These are phyloP conservation scores for Hordeum marinum DNA, from an alignment of 176 grass and related monocot genomes.

Conservation along the genomic window DNA sequence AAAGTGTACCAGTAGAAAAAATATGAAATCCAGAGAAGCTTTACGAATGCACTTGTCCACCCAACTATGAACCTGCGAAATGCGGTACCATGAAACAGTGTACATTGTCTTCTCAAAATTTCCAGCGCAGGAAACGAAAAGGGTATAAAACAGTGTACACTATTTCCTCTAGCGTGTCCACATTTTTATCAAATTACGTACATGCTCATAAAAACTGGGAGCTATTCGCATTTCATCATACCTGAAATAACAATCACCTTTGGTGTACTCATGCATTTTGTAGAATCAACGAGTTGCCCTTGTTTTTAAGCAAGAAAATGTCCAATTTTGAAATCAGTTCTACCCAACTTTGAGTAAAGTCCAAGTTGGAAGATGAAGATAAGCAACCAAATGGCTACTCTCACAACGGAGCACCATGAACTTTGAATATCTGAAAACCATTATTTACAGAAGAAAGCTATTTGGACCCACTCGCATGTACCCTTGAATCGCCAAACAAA, in stretches of 20 bases:
- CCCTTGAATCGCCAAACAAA: slow-evolving; percentile 37
- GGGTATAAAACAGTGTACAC: not conserved
- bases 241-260: not conserved
- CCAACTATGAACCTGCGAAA: too few relatives aligned
- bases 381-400: not conserved
- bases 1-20: too few relatives aligned
- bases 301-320: not conserved
- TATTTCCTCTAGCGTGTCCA: not conserved
- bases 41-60: too few relatives aligned
- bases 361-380: not conserved
- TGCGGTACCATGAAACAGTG: too few relatives aligned
- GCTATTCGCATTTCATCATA: too few relatives aligned
- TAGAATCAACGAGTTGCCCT: not conserved
- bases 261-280: not conserved
- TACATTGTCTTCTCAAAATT: too few relatives aligned
- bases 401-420: slow-evolving; percentile 15
- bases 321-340: not conserved
- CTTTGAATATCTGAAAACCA: slow-evolving; percentile 36
- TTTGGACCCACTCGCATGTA: slow-evolving; percentile 13
- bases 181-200: not conserved
- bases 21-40: too few relatives aligned
- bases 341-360: not conserved
- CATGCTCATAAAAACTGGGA: too few relatives aligned
- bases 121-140: not conserved
- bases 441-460: slow-evolving; percentile 44